These are phyloP conservation scores for Globisporangium acanthophoron DNA, from an alignment of 352 stramenopile species.

Conservation along the genomic window DNA sequence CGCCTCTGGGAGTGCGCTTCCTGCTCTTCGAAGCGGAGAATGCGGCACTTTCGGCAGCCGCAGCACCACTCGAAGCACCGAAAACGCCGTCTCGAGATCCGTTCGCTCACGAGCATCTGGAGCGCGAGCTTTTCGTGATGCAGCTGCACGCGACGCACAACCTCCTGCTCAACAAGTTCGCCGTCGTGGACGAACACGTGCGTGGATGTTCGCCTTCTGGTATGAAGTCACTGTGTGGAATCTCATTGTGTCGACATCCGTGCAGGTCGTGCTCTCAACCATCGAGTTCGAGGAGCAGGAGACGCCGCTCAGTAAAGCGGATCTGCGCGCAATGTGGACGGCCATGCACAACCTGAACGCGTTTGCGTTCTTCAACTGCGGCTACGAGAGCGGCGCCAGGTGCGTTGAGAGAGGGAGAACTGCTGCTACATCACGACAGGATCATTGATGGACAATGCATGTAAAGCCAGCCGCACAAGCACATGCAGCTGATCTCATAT, in stretches of 20 bases:
- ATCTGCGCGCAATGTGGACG: conserved; percentile 73
- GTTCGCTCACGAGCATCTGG: conserved; percentile 67
- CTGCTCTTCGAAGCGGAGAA: conserved; percentile 47
- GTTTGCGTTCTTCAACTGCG: conserved; percentile 85
- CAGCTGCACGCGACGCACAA: conserved; percentile 68
- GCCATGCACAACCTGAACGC: conserved; percentile 58
- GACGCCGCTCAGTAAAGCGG: conserved; percentile 32
- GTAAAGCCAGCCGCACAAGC: conserved; percentile 72
- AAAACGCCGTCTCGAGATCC: conserved; percentile 48
- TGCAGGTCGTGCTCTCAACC: conserved; percentile 55
- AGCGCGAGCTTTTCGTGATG: conserved; percentile 61
- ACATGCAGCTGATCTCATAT: conserved; percentile 86
- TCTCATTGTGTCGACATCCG: too few species aligned
- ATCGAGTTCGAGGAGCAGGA: conserved; percentile 70
- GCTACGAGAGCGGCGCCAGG: conserved; percentile 74
- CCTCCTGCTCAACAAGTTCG: conserved; percentile 83
- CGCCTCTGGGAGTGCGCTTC: conserved; percentile 32
- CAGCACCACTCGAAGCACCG: conserved; percentile 6
- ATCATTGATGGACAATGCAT: too few species aligned
- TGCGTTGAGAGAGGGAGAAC: conserved; percentile 8
- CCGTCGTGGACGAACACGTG: conserved; percentile 72
- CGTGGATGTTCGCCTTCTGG: conserved; percentile 1
- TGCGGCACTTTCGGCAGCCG: conserved; percentile 33
- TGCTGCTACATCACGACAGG: not conserved
- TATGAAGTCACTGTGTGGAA: too few species aligned